A percentile compares a stretch with the other conserved stretches of the same genome.
Evolutionary conservation across 2,329 filamentous ascomycete species (phyloP).

Genomic region (Aspergillus texensis): DNA sequence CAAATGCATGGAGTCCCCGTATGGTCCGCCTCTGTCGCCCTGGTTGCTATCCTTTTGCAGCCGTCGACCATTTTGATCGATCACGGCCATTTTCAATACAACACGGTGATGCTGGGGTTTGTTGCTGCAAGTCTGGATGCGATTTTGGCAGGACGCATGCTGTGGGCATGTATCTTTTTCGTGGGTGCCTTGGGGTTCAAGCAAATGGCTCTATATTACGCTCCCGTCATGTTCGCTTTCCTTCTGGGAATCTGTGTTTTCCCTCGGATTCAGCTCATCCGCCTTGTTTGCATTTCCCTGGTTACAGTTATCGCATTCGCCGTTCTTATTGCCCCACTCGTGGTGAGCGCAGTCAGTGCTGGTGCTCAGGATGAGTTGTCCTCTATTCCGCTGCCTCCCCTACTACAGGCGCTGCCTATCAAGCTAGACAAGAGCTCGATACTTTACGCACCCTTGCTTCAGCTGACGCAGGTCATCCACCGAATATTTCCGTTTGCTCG

Average conservation of each 20-base stretch:
- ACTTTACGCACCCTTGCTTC: slow-evolving; percentile 75
- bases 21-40: slow-evolving; percentile 82
- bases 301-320: slow-evolving; percentile 74
- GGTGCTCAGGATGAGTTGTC: slow-evolving; percentile 64
- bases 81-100: slow-evolving; percentile 96
- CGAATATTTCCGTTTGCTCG: slow-evolving; percentile 94
- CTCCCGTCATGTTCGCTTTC: slow-evolving; percentile 88
- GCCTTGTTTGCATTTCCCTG: slow-evolving; percentile 74
- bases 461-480: slow-evolving; percentile 80
- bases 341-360: slow-evolving; percentile 72
- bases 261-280: slow-evolving; percentile 66
- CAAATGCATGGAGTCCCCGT: slow-evolving; percentile 73
- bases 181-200: slow-evolving; percentile 95
- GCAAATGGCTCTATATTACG: slow-evolving; percentile 98
- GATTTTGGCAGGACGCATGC: slow-evolving; percentile 78
- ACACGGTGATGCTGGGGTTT: slow-evolving; percentile 96
- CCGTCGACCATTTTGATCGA: slow-evolving; percentile 89
- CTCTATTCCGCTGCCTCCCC: slow-evolving; percentile 63
- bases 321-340: slow-evolving; percentile 72
- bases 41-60: slow-evolving; percentile 90
- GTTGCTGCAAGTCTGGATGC: slow-evolving; percentile 85
- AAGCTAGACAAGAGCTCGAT: slow-evolving; percentile 65
- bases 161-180: slow-evolving; percentile 93
- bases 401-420: slow-evolving; percentile 60
- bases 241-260: slow-evolving; percentile 84